These are phyloP conservation scores for Scytalidium sp. DNA, from an alignment of 2,329 filamentous ascomycete genomes.

Conservation along the genomic window DNA sequence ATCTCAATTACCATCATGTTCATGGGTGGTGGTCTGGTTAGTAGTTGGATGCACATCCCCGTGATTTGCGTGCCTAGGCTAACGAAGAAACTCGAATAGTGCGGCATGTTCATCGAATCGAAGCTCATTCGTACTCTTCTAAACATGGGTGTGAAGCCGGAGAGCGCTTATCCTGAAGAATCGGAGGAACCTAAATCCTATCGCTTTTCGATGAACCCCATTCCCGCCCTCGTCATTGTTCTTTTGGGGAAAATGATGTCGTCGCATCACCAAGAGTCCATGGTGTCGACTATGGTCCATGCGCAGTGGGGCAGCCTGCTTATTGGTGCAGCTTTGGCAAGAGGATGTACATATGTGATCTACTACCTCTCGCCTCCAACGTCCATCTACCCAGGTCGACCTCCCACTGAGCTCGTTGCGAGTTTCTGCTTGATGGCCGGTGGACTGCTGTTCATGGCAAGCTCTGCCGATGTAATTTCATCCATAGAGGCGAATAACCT, in stretches of 20 bases:
- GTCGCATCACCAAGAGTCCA: conserved; percentile 71
- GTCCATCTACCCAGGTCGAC: conserved; percentile 77
- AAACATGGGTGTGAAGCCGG: conserved; percentile 37
- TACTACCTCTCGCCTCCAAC: conserved; percentile 77
- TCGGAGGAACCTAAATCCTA: conserved; percentile 64
- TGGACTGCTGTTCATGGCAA: conserved; percentile 89
- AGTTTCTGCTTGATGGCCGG: conserved; percentile 85
- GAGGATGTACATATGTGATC: conserved; percentile 75
- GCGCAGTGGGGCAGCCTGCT: conserved; percentile 90
- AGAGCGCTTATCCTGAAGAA: conserved; percentile 11
- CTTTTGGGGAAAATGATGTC: conserved; percentile 94
- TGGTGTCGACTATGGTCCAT: conserved; percentile 89
- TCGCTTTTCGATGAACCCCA: conserved; percentile 76
- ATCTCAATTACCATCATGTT: conserved; percentile 91
- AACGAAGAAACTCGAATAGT: conserved; percentile 35
- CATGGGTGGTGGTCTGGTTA: conserved; percentile 83
- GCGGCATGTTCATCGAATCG: conserved; percentile 85
- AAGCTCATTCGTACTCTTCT: conserved; percentile 64
- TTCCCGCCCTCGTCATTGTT: conserved; percentile 83
- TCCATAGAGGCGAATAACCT: conserved; percentile 75
- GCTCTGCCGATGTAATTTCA: conserved; percentile 71
- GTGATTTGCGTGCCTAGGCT: conserved; percentile 17
- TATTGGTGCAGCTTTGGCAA: conserved; percentile 74
- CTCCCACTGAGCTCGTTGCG: conserved; percentile 84
- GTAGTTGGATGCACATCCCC: conserved; percentile 29